Conservation (phyloP, 1,284 basidiomycete species). For the Naganishia sp. region DNA sequence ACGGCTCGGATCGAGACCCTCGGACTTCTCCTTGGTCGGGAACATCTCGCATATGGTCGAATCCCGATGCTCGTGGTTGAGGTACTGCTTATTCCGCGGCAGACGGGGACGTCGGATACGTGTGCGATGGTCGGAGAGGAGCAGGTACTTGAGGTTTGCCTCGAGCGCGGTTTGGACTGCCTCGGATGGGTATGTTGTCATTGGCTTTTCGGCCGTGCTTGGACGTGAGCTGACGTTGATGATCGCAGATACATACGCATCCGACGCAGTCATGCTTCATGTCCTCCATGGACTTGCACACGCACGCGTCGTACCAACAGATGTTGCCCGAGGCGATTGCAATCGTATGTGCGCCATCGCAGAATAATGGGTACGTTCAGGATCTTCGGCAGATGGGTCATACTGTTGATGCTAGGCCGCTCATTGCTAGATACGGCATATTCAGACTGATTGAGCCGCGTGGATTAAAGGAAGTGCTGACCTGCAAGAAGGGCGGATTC, state of each 20-base stretch:
- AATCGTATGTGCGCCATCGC: conserved; percentile 81
- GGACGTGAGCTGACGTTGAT: not conserved
- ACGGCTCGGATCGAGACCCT: conserved; percentile 65
- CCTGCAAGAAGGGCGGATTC: conserved; percentile 68
- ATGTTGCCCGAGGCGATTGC: conserved; percentile 89
- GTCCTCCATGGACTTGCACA: conserved; percentile 59
- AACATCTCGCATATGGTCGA: conserved; percentile 40
- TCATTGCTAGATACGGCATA: conserved; percentile 68
- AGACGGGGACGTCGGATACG: conserved; percentile 79
- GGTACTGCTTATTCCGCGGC: conserved; percentile 76
- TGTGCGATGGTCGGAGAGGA: conserved; percentile 85
- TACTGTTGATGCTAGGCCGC: not conserved
- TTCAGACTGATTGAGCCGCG: conserved; percentile 83
- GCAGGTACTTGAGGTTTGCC: conserved; percentile 76
- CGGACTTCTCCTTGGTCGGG: conserved; percentile 64
- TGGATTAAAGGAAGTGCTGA: conserved; percentile 69
- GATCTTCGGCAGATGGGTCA: not conserved
- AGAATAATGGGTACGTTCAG: conserved; percentile 67
- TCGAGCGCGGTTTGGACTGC: conserved; percentile 72
- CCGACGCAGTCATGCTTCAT: conserved; percentile 75
- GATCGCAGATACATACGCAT: conserved; percentile 79
- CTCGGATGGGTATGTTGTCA: conserved; percentile 75
- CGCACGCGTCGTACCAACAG: conserved; percentile 79
- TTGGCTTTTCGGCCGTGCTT: not conserved
- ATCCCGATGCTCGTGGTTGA: conserved; percentile 59